Conservation (phyloP, 345 rosid genomes). For the Moricandia moricandioides region DNA sequence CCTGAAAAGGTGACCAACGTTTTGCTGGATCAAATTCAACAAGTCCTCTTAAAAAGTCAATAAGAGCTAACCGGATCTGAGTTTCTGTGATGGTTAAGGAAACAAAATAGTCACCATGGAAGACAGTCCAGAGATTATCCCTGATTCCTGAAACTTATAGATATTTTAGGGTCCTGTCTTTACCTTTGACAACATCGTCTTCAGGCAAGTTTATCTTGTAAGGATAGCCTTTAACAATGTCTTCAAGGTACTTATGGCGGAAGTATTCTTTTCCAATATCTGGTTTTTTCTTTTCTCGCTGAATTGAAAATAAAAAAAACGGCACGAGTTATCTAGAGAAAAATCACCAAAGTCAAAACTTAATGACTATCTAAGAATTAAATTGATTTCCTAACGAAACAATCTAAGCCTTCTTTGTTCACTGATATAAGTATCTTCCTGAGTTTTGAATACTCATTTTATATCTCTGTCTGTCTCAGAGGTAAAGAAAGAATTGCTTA, state of each 20-base stretch:
- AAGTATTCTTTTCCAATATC: slow-evolving; percentile 93
- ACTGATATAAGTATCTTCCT: slow-evolving; percentile 10
- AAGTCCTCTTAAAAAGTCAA: slow-evolving; percentile 97
- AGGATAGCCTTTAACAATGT: slow-evolving; percentile 81
- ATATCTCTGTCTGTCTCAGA: slow-evolving; percentile 1
- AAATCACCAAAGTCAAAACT: slow-evolving; percentile 6
- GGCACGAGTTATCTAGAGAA: neutral
- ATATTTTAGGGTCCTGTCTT: slow-evolving; percentile 23
- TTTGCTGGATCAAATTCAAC: slow-evolving; percentile 98
- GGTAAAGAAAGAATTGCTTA: slow-evolving; percentile 45
- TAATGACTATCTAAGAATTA: neutral
- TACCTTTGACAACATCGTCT: slow-evolving; percentile 83
- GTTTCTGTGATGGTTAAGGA: slow-evolving; percentile 51
- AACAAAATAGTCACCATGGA: slow-evolving; percentile 26
- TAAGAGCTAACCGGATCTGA: slow-evolving; percentile 79
- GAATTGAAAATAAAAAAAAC: slow-evolving; percentile 24
- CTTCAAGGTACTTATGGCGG: slow-evolving; percentile 85
- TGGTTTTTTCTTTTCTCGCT: slow-evolving; percentile 91
- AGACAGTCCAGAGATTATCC: slow-evolving; percentile 11
- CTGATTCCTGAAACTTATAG: slow-evolving; percentile 4
- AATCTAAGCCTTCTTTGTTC: neutral
- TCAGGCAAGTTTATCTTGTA: slow-evolving; percentile 71
- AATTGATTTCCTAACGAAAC: neutral
- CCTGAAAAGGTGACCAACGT: slow-evolving; percentile 99
- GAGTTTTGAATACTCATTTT: neutral